A percentile compares a stretch with the other conserved stretches of the same genome.
Evolutionary conservation across 2,329 filamentous ascomycete genomes (phyloP).

Genomic region (Geosmithia putterillii): DNA sequence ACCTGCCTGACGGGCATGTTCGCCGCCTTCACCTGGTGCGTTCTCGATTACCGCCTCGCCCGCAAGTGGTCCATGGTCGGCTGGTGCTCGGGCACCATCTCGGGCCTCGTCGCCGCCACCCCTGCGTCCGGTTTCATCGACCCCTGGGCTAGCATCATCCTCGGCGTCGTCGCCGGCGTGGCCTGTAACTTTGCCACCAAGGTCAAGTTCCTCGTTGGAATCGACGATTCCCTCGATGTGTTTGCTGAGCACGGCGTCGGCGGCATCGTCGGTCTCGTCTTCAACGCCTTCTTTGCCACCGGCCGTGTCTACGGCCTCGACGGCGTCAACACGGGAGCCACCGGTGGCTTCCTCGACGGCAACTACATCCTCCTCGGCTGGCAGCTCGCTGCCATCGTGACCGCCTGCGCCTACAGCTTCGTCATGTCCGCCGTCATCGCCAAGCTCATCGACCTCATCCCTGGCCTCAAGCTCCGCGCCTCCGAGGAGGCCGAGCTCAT

Average conservation of each 20-base stretch:
- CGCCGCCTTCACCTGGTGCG: slow-evolving; percentile 81
- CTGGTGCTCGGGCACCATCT: slow-evolving; percentile 62
- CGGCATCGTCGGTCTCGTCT: slow-evolving; percentile 56
- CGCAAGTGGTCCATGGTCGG: slow-evolving; percentile 82
- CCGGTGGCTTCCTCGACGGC: slow-evolving; percentile 64
- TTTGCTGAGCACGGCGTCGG: slow-evolving; percentile 61
- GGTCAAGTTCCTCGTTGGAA: slow-evolving; percentile 49
- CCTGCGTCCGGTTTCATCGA: slow-evolving; percentile 57
- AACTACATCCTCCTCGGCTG: slow-evolving; percentile 66
- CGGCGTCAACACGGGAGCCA: slow-evolving; percentile 57
- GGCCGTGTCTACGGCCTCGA: slow-evolving; percentile 63
- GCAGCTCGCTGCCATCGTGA: slow-evolving; percentile 65
- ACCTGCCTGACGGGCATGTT: slow-evolving; percentile 89
- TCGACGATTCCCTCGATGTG: slow-evolving; percentile 61
- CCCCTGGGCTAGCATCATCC: slow-evolving; percentile 53
- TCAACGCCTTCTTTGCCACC: slow-evolving; percentile 62
- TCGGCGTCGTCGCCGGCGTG: slow-evolving; percentile 55
- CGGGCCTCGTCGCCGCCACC: slow-evolving; percentile 57
- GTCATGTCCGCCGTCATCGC: slow-evolving; percentile 62
- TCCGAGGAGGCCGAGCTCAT: slow-evolving; percentile 73
- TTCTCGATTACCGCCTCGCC: slow-evolving; percentile 90
- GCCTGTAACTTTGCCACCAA: slow-evolving; percentile 59
- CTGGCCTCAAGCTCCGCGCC: slow-evolving; percentile 68
- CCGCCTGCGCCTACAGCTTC: slow-evolving; percentile 56
- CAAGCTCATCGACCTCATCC: slow-evolving; percentile 61